Evolutionary conservation across 2,329 filamentous ascomycete species (phyloP).

Genomic region (Emydomyces testavorans): DNA sequence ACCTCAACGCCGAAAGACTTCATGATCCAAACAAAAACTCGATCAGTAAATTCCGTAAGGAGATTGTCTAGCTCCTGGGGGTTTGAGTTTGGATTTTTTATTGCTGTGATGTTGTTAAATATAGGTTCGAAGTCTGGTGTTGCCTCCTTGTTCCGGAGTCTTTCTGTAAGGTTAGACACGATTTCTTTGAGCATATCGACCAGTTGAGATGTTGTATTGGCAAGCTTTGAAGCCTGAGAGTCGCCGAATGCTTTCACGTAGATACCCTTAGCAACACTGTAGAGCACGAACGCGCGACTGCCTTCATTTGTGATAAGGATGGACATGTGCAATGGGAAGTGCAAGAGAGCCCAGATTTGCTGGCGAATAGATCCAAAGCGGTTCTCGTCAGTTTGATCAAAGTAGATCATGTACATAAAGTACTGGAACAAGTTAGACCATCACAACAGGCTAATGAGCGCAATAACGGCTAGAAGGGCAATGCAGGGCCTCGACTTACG

Average conservation of each 20-base stretch:
- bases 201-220: not conserved
- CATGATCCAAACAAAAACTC: slow-evolving; percentile 12
- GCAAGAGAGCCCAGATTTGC: slow-evolving; percentile 37
- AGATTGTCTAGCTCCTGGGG: not conserved
- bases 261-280: slow-evolving; percentile 26
- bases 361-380: slow-evolving; percentile 46
- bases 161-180: not conserved
- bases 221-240: not conserved
- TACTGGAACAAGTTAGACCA: slow-evolving; percentile 23
- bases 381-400: slow-evolving; percentile 43
- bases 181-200: slow-evolving; percentile 9
- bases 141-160: slow-evolving; percentile 6
- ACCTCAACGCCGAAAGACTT: slow-evolving; percentile 13
- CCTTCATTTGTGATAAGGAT: slow-evolving; percentile 54
- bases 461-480: not conserved
- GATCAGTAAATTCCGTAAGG: slow-evolving; percentile 3
- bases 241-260: not conserved
- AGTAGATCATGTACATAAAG: slow-evolving; percentile 54
- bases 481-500: slow-evolving; percentile 2
- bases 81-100: not conserved
- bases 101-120: slow-evolving; percentile 8
- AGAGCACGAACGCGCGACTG: slow-evolving; percentile 39
- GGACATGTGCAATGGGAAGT: slow-evolving; percentile 22
- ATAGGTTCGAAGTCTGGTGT: slow-evolving; percentile 12
- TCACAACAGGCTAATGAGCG: not conserved